A percentile compares a stretch with the other conserved stretches of the same genome.
These are phyloP conservation scores for Zygoascus bituminiphila DNA, from an alignment of 805 yeast genomes.

Conservation along the genomic window DNA sequence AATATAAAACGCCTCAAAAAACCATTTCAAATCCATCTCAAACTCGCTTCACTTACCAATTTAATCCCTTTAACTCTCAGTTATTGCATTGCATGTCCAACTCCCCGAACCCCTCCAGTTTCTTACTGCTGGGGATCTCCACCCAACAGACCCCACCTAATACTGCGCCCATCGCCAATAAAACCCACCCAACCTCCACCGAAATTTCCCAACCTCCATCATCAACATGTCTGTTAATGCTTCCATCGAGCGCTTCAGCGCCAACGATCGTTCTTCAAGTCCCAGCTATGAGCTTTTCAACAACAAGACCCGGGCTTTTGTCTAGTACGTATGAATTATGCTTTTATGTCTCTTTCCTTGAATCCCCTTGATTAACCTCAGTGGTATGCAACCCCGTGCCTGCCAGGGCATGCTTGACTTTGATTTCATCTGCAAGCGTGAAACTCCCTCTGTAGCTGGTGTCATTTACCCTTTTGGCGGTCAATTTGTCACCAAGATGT, in stretches of 20 bases:
- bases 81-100: no score
- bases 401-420: constrained; percentile 43
- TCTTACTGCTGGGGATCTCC: neutral
- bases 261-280: constrained; percentile 26
- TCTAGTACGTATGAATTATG: constrained; percentile 15
- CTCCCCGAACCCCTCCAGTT: no score
- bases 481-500: constrained; percentile 38
- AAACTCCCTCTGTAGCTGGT: constrained; percentile 39
- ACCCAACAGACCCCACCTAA: neutral
- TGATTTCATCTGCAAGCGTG: constrained; percentile 39
- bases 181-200: neutral
- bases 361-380: neutral
- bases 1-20: no score
- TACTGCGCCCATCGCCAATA: no score
- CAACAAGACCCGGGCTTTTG: constrained; percentile 37
- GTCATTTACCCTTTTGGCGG: constrained; percentile 41
- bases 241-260: constrained; percentile 25
- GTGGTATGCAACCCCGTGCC: constrained; percentile 40
- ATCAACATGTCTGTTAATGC: constrained; percentile 3
- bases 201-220: neutral
- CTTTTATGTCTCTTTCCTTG: neutral
- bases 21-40: no score
- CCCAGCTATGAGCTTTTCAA: constrained; percentile 33
- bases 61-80: no score
- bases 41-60: no score